Evolutionary conservation across 2,329 filamentous ascomycete species (phyloP).

Genomic region (Raffaelea ambrosiae): DNA sequence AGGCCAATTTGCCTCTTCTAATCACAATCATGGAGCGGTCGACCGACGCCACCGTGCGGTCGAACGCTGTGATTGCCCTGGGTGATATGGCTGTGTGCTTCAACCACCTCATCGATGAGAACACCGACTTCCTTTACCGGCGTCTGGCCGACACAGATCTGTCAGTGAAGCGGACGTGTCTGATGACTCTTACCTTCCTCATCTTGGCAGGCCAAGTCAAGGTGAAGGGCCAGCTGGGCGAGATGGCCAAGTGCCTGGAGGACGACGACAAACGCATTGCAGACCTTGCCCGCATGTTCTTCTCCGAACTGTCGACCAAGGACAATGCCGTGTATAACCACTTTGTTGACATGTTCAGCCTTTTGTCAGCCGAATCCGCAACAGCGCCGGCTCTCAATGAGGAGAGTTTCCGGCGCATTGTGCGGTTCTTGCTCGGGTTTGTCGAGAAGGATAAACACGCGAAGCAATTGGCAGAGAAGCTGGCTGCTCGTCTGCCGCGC

Average conservation of each 20-base stretch:
- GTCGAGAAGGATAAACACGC: slow-evolving; percentile 99
- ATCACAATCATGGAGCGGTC: slow-evolving; percentile 98
- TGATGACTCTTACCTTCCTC: slow-evolving; percentile 97
- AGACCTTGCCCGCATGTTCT: slow-evolving; percentile 95
- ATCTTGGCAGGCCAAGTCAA: slow-evolving; percentile 97
- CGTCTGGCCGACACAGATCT: slow-evolving; percentile 81
- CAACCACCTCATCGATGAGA: slow-evolving; percentile 98
- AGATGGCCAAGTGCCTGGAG: slow-evolving; percentile 98
- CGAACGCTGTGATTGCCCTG: slow-evolving; percentile 92
- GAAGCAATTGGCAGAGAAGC: slow-evolving; percentile 84
- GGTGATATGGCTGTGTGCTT: slow-evolving; percentile 99
- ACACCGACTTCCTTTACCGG: slow-evolving; percentile 95
- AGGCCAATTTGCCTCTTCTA: slow-evolving; percentile 81
- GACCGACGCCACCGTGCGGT: slow-evolving; percentile 82
- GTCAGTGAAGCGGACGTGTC: slow-evolving; percentile 90
- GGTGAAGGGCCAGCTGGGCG: slow-evolving; percentile 95
- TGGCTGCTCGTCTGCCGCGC: slow-evolving; percentile 74
- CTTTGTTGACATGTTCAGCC: slow-evolving; percentile 97
- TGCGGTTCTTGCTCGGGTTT: slow-evolving; percentile 90
- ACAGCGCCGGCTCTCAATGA: slow-evolving; percentile 55
- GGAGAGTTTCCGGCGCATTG: slow-evolving; percentile 74
- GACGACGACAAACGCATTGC: slow-evolving; percentile 92
- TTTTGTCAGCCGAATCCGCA: slow-evolving; percentile 69
- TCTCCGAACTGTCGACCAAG: slow-evolving; percentile 93
- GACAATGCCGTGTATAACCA: slow-evolving; percentile 99